phyloP scores from a whole-genome alignment of 805 yeast species.

The Isabelozyma gotoi region DNA sequence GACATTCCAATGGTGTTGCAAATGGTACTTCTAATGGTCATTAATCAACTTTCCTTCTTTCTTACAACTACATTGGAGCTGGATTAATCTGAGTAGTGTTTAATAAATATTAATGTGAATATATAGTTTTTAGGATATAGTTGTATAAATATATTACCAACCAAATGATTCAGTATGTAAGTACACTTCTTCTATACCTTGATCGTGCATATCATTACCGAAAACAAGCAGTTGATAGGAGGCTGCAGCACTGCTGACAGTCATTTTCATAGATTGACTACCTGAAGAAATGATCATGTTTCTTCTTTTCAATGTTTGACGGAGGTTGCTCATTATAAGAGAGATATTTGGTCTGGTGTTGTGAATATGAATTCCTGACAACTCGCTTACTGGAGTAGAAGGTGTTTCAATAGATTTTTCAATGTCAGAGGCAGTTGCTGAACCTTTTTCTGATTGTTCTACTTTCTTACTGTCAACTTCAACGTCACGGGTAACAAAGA shows the following conservation, averaged over 20 bases:
- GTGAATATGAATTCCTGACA: conserved; percentile 11
- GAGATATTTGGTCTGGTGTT: conserved; percentile 19
- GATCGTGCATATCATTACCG: conserved; percentile 22
- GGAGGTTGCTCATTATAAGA: conserved; percentile 13
- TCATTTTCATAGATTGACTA: conserved; percentile 36
- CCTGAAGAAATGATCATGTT: conserved; percentile 50
- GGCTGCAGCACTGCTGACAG: conserved; percentile 41
- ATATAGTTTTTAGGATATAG: background rate
- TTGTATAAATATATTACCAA: conserved; percentile 22
- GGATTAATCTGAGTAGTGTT: background rate
- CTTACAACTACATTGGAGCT: too few relatives aligned
- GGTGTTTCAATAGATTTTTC: background rate
- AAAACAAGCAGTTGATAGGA: conserved; percentile 35
- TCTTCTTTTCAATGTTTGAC: conserved; percentile 18
- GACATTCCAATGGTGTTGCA: background rate
- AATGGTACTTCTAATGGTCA: background rate
- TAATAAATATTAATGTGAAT: background rate
- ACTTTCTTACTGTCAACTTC: conserved; percentile 4
- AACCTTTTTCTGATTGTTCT: background rate
- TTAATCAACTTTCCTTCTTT: too few relatives aligned
- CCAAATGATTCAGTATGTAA: conserved; percentile 55
- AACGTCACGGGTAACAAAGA: conserved; percentile 17
- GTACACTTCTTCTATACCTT: conserved; percentile 42
- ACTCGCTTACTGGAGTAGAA: background rate
- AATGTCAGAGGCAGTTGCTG: conserved; percentile 1